Evolutionary conservation across 2,329 filamentous ascomycete species (phyloP), one percentile per base, ranked within the genome.

Genomic region (Trichoderma atrobrunneum): DNA sequence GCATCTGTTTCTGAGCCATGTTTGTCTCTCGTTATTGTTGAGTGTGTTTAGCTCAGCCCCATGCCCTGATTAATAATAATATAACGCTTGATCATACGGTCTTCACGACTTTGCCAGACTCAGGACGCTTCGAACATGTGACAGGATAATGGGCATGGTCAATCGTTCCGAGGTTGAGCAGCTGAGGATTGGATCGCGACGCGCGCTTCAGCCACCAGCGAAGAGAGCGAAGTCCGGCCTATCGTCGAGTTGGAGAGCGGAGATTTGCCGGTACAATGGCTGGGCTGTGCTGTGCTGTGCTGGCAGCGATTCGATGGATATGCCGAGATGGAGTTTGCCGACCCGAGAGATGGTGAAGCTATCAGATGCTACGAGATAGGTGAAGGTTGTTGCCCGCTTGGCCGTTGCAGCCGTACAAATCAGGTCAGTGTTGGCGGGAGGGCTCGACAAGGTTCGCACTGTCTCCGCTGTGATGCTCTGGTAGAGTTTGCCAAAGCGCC

Each of bases 1-100:
- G 90, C 92, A 96, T 94, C 82, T 92, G 93, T 86, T 86, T 85
- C 85, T 89, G 87, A 84, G 89, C 86, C 92, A 95, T 74, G 72
- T 73, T 73, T 73, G 74, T 73, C 72, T 72, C 16, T 43, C 39
- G 39, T 14, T 48, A 24, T 63, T 60, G 65, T 21, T 61, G 36
- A 48, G 16, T 59, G 16, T 57, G 51, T 57, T 63, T n/a, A 71
- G 60, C 74, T 73, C 75, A 74, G 73, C 73, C 78, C 51, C 80
- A 80, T 81, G 74, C 78, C 78, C 77, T 71, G 69, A 51, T 63
- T 60, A 56, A 70, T 62, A 60, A 71, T 54, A 59, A 51, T 69
- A 60, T 43, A n/a, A 60, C 10, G 28, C 34, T 36, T 32, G 32
- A 39, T 61, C 43, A 24, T 48, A 32, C 12, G 36, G 30, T 64